Evolutionary conservation across 148 eudicot genomes (phyloP).

Genomic region (Camellia sinensis): DNA sequence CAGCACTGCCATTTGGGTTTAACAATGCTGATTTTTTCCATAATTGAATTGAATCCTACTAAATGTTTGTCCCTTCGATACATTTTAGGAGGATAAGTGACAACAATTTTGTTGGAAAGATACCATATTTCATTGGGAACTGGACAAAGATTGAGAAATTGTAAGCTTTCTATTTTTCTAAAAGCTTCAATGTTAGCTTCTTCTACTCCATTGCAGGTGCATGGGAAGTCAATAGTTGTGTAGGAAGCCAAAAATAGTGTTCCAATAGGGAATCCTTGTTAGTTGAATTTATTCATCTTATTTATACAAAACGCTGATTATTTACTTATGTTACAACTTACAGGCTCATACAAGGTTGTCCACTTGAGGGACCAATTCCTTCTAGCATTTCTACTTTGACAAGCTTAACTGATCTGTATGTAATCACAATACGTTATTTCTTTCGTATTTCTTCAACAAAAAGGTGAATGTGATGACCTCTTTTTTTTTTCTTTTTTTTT

Average conservation of each 20-base stretch:
- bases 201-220: not conserved
- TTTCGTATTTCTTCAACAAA: not conserved
- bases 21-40: not conserved
- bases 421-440: not conserved
- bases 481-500: not conserved
- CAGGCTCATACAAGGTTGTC: slow-evolving; percentile 62
- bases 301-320: not conserved
- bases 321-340: not conserved
- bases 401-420: slow-evolving; percentile 53
- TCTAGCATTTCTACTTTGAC: slow-evolving; percentile 44
- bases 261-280: not conserved
- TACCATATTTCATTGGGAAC: slow-evolving; percentile 47
- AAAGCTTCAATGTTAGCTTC: slow-evolving; percentile 2
- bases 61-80: slow-evolving; percentile 11
- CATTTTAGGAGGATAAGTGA: slow-evolving; percentile 53
- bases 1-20: not conserved
- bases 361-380: slow-evolving; percentile 59
- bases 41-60: slow-evolving; percentile 4
- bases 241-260: not conserved
- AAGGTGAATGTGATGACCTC: not conserved
- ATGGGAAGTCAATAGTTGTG: not conserved
- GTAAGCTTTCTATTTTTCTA: slow-evolving; percentile 29
- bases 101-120: slow-evolving; percentile 49
- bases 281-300: not conserved
- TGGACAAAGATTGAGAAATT: slow-evolving; percentile 50